phyloP scores from a whole-genome alignment of 352 stramenopile genomes.

The Thalassiosira exigua region DNA sequence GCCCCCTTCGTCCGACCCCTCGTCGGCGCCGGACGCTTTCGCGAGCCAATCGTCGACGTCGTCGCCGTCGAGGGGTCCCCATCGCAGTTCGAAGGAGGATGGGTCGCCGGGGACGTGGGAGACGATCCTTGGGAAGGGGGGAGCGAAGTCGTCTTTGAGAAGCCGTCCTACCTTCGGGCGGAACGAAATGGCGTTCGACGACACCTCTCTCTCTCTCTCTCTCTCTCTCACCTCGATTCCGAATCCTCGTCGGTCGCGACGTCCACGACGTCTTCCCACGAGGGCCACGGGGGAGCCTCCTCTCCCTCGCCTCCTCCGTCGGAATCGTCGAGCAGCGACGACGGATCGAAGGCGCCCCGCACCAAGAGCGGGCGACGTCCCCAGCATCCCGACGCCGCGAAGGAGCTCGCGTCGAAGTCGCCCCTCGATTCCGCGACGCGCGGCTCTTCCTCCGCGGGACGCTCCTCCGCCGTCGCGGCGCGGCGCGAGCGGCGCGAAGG shows the following conservation, averaged over 20 bases:
- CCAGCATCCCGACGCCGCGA: constrained; percentile 59
- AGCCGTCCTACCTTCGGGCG: no score
- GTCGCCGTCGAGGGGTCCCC: constrained; percentile 51
- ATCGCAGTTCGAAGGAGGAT: constrained; percentile 52
- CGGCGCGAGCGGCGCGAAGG: no score
- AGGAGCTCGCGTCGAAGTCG: constrained; percentile 33
- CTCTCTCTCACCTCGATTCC: constrained; percentile 42
- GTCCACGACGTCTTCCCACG: constrained; percentile 60
- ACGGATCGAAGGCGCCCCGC: constrained; percentile 57
- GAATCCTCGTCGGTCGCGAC: constrained; percentile 66
- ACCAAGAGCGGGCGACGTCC: constrained; percentile 59
- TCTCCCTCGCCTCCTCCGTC: constrained; percentile 5
- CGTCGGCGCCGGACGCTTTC: not conserved
- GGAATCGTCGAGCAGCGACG: constrained; percentile 24
- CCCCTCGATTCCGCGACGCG: no score
- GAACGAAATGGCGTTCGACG: no score
- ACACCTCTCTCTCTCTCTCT: not conserved
- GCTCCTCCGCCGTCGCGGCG: no score
- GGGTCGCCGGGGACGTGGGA: constrained; percentile 52
- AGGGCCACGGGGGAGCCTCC: constrained; percentile 40
- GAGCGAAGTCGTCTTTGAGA: no score
- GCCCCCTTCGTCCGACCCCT: not conserved
- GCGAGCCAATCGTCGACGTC: constrained; percentile 39
- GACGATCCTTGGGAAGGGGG: constrained; percentile 33
- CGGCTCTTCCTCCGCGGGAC: no score